phyloP scores from a whole-genome alignment of 1,284 basidiomycete genomes.

The Tilletia horrida region DNA sequence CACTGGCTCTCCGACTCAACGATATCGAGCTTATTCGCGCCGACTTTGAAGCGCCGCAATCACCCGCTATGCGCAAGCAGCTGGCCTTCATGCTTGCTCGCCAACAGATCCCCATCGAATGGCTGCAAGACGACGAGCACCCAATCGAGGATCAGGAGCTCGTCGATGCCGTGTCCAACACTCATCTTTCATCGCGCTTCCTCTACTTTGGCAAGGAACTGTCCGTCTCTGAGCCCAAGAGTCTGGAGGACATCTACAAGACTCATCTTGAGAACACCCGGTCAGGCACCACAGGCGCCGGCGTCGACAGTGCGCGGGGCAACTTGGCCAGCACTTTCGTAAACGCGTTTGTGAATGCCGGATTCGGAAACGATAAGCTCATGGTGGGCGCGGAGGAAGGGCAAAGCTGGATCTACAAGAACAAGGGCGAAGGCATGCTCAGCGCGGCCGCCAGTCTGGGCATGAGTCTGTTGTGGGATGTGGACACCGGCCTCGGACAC shows the following conservation, averaged over 20 bases:
- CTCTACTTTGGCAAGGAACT: constrained; percentile 91
- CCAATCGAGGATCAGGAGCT: constrained; percentile 60
- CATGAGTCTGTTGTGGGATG: constrained; percentile 91
- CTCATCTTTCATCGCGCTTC: constrained; percentile 69
- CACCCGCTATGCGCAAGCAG: constrained; percentile 78
- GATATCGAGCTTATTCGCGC: constrained; percentile 70
- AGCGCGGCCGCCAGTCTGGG: constrained; percentile 92
- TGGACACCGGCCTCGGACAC: constrained; percentile 86
- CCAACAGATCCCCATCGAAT: constrained; percentile 84
- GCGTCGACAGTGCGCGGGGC: constrained; percentile 84
- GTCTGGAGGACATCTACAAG: constrained; percentile 96
- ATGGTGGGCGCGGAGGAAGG: constrained; percentile 96
- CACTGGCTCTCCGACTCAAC: constrained; percentile 79
- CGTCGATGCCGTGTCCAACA: constrained; percentile 71
- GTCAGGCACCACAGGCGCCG: constrained; percentile 55
- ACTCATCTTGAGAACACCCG: constrained; percentile 77
- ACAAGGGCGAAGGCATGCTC: constrained; percentile 99
- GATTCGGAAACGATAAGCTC: constrained; percentile 97
- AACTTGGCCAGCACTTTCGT: constrained; percentile 97
- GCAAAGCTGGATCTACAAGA: constrained; percentile 98
- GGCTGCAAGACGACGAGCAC: constrained; percentile 68
- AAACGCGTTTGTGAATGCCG: constrained; percentile 98
- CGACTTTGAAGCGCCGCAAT: constrained; percentile 52
- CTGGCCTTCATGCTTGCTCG: constrained; percentile 90
- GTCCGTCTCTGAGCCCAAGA: constrained; percentile 82